Evolutionary conservation across 2,329 filamentous ascomycete genomes (phyloP).

Genomic region (Diaporthe humulicola): DNA sequence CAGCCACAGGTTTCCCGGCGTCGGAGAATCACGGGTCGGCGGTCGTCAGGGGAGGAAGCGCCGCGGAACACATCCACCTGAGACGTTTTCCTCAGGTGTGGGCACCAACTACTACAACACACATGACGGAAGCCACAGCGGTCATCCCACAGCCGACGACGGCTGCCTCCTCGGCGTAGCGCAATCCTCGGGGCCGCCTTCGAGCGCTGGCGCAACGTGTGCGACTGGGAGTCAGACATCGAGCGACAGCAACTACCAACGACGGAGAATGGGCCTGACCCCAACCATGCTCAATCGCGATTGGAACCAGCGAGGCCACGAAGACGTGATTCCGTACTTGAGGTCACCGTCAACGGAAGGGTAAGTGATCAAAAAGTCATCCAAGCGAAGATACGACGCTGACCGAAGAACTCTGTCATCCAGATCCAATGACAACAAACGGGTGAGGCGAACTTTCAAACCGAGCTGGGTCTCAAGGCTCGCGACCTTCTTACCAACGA

Average conservation of each 20-base stretch:
- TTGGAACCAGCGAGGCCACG: neutral
- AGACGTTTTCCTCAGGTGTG: neutral
- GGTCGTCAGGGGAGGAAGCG: neutral
- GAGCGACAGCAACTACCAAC: neutral
- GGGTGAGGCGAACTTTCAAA: neutral
- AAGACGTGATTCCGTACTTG: neutral
- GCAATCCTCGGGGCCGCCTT: constrained; percentile 1
- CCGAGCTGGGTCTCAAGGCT: constrained; percentile 14
- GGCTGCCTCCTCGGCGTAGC: constrained; percentile 3
- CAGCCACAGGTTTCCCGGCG: neutral
- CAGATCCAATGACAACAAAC: neutral
- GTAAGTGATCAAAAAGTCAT: neutral
- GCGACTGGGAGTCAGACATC: constrained; percentile 36
- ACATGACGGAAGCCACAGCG: constrained; percentile 1
- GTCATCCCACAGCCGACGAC: neutral
- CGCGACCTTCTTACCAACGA: constrained; percentile 21
- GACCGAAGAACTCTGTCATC: neutral
- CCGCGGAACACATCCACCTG: neutral
- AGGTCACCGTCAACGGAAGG: neutral
- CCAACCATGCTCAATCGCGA: neutral
- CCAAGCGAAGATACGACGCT: neutral
- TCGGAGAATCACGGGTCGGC: constrained; percentile 6
- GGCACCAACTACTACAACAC: constrained; percentile 9
- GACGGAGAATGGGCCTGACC: neutral
- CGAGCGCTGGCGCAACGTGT: constrained; percentile 34